Base-by-base conservation (phyloP, 192 early-diverging fungal genomes). In the Coemansia sp. region DNA sequence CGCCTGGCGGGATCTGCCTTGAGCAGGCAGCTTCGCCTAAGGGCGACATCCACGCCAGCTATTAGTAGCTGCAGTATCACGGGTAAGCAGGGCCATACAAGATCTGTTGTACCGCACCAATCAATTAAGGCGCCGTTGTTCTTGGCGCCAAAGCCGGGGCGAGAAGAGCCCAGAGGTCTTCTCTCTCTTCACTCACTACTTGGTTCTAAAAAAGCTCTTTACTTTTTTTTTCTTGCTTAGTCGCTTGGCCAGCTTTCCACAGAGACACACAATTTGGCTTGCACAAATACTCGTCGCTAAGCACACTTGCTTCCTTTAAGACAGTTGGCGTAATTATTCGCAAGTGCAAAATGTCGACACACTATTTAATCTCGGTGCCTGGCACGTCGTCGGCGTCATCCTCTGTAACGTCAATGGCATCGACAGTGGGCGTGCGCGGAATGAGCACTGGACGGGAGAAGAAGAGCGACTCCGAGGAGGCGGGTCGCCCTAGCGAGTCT, bases 341-440 rank as follows among this genome's bases (percentile, higher is more conserved):
- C 6, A 11, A 53, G 18, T 13, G 34, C 40, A 74, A 55, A 63
- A 74, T 74, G 72, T 20, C 55, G 33, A 57, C 65, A 20, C 75
- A 77, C 36, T 77, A 71, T 43, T 60, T 66, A 68, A 78, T 78
- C 59, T 62, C 76, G n/a, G 65, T 73, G 34, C 51, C 70, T 40
- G 57, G 28, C 53, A 57, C 74, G 40, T 42, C 70, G 20, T 73
- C 79, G 23, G 70, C 63, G 10, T 58, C 70, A n/a, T 69, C 73
- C 35, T 63, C 65, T 3, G 67, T 81, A 31, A 63, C 68, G 9
- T 76, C 74, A 11, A 38, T 63, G 21, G 63, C 62, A n/a, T 77
- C 74, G 55, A 71, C 69, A 4, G 46, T 71, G 28, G 70, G 69
- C 35, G 63, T 65, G 28, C 79, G 79, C 24, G 50, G 40, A 26